These are phyloP conservation scores for Acanthamoeba divionensis DNA, from an alignment of 208 protist species.

Conservation along the genomic window DNA sequence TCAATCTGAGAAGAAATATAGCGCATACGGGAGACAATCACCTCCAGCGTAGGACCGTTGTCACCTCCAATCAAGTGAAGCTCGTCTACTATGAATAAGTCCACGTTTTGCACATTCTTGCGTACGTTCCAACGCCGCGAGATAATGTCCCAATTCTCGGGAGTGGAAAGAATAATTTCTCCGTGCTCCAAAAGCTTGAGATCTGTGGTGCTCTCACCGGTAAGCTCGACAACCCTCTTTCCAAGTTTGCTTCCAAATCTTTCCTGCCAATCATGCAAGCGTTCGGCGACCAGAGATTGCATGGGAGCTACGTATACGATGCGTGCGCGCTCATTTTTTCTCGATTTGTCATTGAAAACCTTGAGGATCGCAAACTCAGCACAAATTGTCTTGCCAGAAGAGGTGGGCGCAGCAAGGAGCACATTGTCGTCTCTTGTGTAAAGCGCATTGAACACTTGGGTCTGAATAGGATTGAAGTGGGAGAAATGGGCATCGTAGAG, in stretches of 20 bases:
- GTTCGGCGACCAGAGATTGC: slow-evolving; percentile 38
- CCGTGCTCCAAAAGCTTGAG: slow-evolving; percentile 71
- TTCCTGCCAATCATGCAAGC: slow-evolving; percentile 72
- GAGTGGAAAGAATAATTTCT: slow-evolving; percentile 76
- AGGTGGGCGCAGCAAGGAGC: slow-evolving; percentile 81
- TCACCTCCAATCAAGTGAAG: slow-evolving; percentile 77
- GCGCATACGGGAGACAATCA: slow-evolving; percentile 83
- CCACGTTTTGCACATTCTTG: slow-evolving; percentile 71
- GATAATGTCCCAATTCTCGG: slow-evolving; percentile 85
- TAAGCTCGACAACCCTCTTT: slow-evolving; percentile 66
- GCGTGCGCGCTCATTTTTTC: background rate
- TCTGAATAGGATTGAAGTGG: slow-evolving; percentile 88
- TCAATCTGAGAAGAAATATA: slow-evolving; percentile 70
- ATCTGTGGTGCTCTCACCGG: slow-evolving; percentile 76
- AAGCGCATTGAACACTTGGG: slow-evolving; percentile 80
- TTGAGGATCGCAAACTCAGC: slow-evolving; percentile 84
- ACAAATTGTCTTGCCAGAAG: slow-evolving; percentile 86
- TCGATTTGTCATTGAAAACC: slow-evolving; percentile 59
- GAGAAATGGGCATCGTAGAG: slow-evolving; percentile 67
- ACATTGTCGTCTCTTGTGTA: slow-evolving; percentile 78
- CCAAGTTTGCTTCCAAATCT: slow-evolving; percentile 62
- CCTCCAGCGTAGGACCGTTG: slow-evolving; percentile 76
- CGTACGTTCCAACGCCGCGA: slow-evolving; percentile 83
- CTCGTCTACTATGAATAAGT: slow-evolving; percentile 84
- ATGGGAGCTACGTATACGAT: slow-evolving; percentile 45